Percentiles rank a stretch among this genome's conserved stretches.
phyloP scores from a whole-genome alignment of 164 flowering plant genomes.

The Santalum album region DNA sequence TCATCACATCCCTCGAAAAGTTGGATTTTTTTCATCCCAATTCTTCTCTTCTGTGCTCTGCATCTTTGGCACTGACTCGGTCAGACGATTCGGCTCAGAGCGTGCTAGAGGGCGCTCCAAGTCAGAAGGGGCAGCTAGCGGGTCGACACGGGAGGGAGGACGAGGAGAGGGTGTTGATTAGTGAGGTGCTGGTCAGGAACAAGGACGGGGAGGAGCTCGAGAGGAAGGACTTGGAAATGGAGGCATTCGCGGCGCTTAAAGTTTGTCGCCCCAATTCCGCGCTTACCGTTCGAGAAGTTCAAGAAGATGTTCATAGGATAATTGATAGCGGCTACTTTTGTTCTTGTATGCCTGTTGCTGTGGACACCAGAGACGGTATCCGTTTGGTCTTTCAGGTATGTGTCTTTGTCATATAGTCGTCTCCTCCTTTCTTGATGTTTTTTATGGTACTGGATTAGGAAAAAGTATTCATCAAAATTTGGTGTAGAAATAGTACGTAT shows the following conservation, averaged over 20 bases:
- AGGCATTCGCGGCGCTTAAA: constrained; percentile 64
- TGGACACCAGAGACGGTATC: constrained; percentile 92
- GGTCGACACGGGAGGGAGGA: constrained; percentile 28
- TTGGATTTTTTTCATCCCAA: background rate
- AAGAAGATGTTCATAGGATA: constrained; percentile 89
- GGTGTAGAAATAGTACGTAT: too few relatives aligned
- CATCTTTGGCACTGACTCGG: constrained; percentile 23
- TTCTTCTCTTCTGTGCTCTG: constrained; percentile 25
- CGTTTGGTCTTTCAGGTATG: constrained; percentile 84
- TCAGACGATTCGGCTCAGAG: constrained; percentile 25
- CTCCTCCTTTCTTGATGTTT: background rate
- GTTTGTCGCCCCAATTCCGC: constrained; percentile 82
- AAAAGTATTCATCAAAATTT: too few relatives aligned
- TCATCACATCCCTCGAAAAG: constrained; percentile 20
- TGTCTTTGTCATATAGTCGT: background rate
- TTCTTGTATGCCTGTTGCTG: constrained; percentile 93
- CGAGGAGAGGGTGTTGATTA: constrained; percentile 90
- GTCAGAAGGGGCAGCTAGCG: constrained; percentile 6
- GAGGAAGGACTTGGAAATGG: constrained; percentile 81
- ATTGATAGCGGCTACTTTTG: constrained; percentile 79
- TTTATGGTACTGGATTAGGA: background rate
- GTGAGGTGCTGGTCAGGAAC: constrained; percentile 84
- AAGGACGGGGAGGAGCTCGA: constrained; percentile 96
- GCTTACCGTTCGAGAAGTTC: constrained; percentile 79
- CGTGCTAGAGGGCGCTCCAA: constrained; percentile 2